Percentiles rank a stretch among this genome's conserved stretches.
Conservation (phyloP, 495 filamentous ascomycete species). For the Podospora pseudocomata region DNA sequence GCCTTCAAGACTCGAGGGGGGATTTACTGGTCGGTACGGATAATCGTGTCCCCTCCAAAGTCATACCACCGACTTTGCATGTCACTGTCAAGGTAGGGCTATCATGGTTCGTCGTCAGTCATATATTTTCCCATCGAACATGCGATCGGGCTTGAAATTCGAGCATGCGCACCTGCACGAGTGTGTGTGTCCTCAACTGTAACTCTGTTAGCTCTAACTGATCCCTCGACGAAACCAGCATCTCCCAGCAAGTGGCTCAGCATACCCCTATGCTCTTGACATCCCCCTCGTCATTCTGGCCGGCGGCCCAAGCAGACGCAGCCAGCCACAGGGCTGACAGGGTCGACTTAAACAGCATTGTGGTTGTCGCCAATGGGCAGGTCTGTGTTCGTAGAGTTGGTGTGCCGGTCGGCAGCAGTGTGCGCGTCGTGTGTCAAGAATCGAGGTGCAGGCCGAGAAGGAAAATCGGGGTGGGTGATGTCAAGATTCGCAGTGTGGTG, state of each 20-base stretch:
- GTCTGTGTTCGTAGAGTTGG: slow-evolving; percentile 8
- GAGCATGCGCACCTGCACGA: slow-evolving; percentile 49
- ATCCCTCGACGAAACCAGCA: slow-evolving; percentile 4
- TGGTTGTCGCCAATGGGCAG: not conserved
- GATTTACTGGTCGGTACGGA: slow-evolving; percentile 83
- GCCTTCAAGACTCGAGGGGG: not conserved
- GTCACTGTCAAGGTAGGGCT: slow-evolving; percentile 97
- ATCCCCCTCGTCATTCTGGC: slow-evolving; percentile 41
- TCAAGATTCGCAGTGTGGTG: not conserved
- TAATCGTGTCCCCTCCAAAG: slow-evolving; percentile 93
- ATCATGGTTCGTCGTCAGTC: slow-evolving; percentile 6
- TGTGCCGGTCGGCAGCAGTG: not conserved
- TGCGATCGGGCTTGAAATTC: slow-evolving; percentile 13
- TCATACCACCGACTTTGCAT: slow-evolving; percentile 99
- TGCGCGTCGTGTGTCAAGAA: not conserved
- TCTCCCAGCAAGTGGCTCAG: not conserved
- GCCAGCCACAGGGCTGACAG: slow-evolving; percentile 55
- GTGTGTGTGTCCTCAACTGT: slow-evolving; percentile 74
- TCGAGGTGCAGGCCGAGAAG: not conserved
- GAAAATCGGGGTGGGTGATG: not conserved
- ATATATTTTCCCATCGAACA: not conserved
- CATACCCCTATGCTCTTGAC: slow-evolving; percentile 55
- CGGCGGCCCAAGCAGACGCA: slow-evolving; percentile 45
- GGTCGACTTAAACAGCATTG: slow-evolving; percentile 48
- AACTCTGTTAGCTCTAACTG: slow-evolving; percentile 14